phyloP scores from a whole-genome alignment of 768 basidiomycete species.

The Lepiota brunneoincarnata region DNA sequence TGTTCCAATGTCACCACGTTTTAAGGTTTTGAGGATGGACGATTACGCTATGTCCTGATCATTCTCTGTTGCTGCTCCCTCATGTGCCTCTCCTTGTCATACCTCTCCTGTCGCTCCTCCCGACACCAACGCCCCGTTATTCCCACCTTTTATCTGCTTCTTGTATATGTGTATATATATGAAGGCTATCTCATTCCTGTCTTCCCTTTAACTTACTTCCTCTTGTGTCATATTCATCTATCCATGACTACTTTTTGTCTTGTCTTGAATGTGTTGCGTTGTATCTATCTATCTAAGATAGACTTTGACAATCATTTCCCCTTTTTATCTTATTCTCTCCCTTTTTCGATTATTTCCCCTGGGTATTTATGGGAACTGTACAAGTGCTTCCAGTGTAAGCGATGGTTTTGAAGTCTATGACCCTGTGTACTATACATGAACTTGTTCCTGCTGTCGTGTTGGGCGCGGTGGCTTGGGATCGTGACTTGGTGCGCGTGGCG shows the following conservation, averaged over 20 bases:
- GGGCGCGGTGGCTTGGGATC: not conserved
- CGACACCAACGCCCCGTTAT: not conserved
- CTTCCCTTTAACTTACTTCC: not conserved
- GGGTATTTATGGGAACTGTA: not conserved
- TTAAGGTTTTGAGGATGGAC: not conserved
- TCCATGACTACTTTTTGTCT: not conserved
- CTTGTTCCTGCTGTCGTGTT: conserved; percentile 9
- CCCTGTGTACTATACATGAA: not conserved
- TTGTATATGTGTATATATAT: not conserved
- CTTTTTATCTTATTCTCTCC: not conserved
- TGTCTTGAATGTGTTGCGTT: not conserved
- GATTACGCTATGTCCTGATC: not conserved
- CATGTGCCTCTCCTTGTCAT: not conserved
- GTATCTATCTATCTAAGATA: conserved; percentile 2
- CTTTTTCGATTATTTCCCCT: not conserved
- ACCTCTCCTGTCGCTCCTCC: conserved; percentile 8
- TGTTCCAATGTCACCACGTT: conserved; percentile 1
- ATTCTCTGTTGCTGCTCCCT: not conserved
- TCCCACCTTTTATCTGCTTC: not conserved
- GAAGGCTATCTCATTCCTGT: not conserved
- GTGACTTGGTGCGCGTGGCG: too few species aligned
- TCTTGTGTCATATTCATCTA: not conserved
- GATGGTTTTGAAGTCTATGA: conserved; percentile 1
- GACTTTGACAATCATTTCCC: conserved; percentile 5
- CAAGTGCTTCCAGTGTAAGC: conserved; percentile 3